Evolutionary conservation across 176 grass and related monocot genomes (phyloP).

Genomic region (Aegilops umbellulata): DNA sequence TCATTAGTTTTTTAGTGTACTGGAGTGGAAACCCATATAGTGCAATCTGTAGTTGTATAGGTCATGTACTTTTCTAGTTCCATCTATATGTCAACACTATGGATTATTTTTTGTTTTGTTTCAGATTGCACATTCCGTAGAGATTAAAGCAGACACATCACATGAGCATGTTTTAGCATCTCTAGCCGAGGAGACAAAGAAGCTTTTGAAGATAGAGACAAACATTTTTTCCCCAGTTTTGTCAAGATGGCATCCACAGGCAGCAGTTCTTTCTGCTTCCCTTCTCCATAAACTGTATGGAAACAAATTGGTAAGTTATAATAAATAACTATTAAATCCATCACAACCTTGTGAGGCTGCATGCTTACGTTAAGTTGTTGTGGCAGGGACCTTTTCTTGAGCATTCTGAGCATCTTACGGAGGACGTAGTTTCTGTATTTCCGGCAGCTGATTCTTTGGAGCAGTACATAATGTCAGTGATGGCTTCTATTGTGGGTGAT

Average conservation of each 20-base stretch:
- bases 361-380: constrained; percentile 23
- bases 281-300: constrained; percentile 97
- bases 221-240: constrained; percentile 72
- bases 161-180: constrained; percentile 81
- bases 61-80: constrained; percentile 13
- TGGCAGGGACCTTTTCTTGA: constrained; percentile 93
- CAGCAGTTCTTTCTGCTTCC: constrained; percentile 87
- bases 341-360: constrained; percentile 15
- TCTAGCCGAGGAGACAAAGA: constrained; percentile 87
- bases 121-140: constrained; percentile 84
- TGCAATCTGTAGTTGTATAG: constrained; percentile 10
- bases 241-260: constrained; percentile 81
- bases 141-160: constrained; percentile 60
- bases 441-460: constrained; percentile 84
- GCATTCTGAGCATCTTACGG: constrained; percentile 86
- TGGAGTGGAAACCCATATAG: constrained; percentile 1
- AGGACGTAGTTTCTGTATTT: constrained; percentile 93
- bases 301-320: constrained; percentile 74
- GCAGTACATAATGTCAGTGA: constrained; percentile 76
- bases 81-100: constrained; percentile 7
- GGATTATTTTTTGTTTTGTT: constrained; percentile 27
- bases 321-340: constrained; percentile 1
- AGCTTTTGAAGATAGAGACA: constrained; percentile 88
- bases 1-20: constrained; percentile 9
- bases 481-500: constrained; percentile 79